phyloP scores from a whole-genome alignment of 805 yeast species.

The Suhomyces xylopsoci region DNA sequence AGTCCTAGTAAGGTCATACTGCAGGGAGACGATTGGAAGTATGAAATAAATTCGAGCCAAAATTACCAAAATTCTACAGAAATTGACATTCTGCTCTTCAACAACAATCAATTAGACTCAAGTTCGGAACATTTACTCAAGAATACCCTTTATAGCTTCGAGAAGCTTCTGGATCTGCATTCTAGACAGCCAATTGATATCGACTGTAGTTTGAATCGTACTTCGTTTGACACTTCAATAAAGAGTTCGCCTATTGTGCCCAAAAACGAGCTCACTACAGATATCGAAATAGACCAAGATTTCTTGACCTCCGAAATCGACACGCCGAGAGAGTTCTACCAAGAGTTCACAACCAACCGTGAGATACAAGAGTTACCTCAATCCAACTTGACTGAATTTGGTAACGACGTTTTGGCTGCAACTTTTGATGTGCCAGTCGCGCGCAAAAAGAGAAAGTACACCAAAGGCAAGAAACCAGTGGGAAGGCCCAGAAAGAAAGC shows the following conservation, averaged over 20 bases:
- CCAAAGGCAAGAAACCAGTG: not conserved
- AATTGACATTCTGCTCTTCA: not conserved
- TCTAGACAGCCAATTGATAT: not conserved
- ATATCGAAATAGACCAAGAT: constrained; percentile 19
- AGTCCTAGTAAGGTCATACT: not conserved
- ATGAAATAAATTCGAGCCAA: not conserved
- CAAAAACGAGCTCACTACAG: constrained; percentile 8
- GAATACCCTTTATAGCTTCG: not conserved
- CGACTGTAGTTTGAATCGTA: not conserved
- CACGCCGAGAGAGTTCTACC: not conserved
- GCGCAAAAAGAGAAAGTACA: not conserved
- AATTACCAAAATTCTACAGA: not conserved
- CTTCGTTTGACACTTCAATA: not conserved
- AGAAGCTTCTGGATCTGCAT: not conserved
- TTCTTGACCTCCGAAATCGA: constrained; percentile 18
- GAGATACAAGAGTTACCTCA: not conserved
- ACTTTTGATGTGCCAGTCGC: not conserved
- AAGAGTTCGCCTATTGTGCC: constrained; percentile 13
- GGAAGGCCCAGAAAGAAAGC: constrained; percentile 1
- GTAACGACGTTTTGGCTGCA: not conserved
- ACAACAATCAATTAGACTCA: not conserved
- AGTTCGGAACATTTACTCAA: not conserved
- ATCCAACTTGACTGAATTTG: not conserved
- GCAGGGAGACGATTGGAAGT: not conserved
- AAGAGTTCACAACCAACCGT: not conserved